Base-by-base conservation (phyloP, 495 filamentous ascomycete genomes). In the Xylaria longipes region DNA sequence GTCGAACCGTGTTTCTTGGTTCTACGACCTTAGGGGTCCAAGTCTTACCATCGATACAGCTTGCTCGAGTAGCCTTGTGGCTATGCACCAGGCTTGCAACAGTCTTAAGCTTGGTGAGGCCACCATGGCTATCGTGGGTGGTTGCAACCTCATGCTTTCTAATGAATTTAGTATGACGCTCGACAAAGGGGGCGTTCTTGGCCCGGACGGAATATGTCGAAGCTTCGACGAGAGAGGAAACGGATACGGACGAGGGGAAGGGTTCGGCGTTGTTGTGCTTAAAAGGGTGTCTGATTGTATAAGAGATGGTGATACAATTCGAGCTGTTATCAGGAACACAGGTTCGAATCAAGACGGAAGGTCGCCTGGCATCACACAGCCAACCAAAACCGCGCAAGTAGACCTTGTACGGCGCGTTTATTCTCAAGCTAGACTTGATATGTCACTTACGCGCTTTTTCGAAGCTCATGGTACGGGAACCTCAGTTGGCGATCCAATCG, bases 191-290 rank as follows among this genome's bases (percentile, higher is more conserved):
- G 62, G 58, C 43, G 62, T 71, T 56, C 58, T 71, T 45, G 66
- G 66, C 35, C 77, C 78, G 1, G 74, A 74, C n/a, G 78, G 80
- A 2, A 76, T 66, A 3, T 91, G 84, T 61, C 77, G 84, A 35
- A 84, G 84, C 7, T 93, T 89, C 73, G 87, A 89, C 71, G 78
- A 80, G 0, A 60, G 65, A 0, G 90, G 88, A 0, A 80, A 89
- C 74, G 90, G 90, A 0, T 92, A 89, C 76, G 87, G 76, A 0
- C 79, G 89, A 5, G 90, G 82, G 0, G 90, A 93, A 65, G 89
- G 83, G 0, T 69, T 90, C n/a, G 82, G 76, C n/a, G 80, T 80
- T 1, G 27, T 91, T 1, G 77, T 85, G 6, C 45, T 92, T 8
- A 92, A 91, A 75, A 72, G 68, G 12, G 75, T 91, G 0, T 61